Base-by-base conservation (phyloP, 805 yeast genomes). In the Jamesozyma rosinii region DNA sequence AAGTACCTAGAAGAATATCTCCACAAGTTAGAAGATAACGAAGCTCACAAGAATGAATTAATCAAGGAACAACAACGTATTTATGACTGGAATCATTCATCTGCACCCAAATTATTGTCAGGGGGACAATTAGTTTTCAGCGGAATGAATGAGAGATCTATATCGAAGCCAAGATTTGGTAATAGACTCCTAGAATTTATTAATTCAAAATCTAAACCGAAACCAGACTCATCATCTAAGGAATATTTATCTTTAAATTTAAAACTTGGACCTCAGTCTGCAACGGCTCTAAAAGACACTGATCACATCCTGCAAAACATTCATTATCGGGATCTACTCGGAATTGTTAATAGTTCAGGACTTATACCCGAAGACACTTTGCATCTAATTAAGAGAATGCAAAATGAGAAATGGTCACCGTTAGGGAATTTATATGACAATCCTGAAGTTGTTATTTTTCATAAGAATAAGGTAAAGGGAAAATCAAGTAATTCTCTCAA, bases 341-440 rank as follows among this genome's bases (percentile, higher is more conserved):
- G 51, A 2, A 51, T 61, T 18, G 50, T 59, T 9, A 59, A 59
- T 40, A 48, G 51, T 24, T 46, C 55, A 18, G 41, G 44, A 6
- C 29, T 35, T 13, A 38, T 57, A 4, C 63, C 63, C 5, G 63
- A 61, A 17, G 54, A 50, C n/a, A 44, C 51, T 3, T 40, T 58
- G 20, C 32, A 45, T 8, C 24, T 46, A n/a, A 49, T 62, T 0
- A 51, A 55, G 20, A 35, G 43, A 13, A 42, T 52, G 5, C 53
- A 58, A 42, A 31, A 27, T 19, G 41, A 54, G 26, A 53, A 54
- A 17, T 61, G 66, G 66, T 42, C 46, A 34, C 39, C 57, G 9
- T 29, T 57, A 1, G 66, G 66, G 3, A 55, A 49, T 29, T 35
- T 51, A 5, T 46, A 49, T 21, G 51, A 53, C 19, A 47, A 51